Evolutionary conservation across 2,329 filamentous ascomycete species (phyloP).

Genomic region (Exophiala sp.): DNA sequence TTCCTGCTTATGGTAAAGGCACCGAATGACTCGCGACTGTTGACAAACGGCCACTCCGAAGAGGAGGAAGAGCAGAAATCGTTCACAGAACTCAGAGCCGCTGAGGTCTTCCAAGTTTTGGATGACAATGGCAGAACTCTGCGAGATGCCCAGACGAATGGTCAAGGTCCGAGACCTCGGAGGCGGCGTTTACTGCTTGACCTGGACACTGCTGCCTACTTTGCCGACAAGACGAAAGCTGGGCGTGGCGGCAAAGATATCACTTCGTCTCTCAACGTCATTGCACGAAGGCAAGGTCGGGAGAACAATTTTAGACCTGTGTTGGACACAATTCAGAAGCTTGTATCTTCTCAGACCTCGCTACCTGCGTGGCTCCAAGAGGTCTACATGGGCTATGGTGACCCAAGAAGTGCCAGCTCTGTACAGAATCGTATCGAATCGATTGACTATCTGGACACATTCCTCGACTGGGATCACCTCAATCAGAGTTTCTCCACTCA

Average conservation of each 20-base stretch:
- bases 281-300: slow-evolving; percentile 75
- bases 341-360: slow-evolving; percentile 79
- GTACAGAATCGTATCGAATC: slow-evolving; percentile 72
- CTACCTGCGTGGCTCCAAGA: slow-evolving; percentile 92
- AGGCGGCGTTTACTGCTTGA: slow-evolving; percentile 72
- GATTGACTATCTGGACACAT: slow-evolving; percentile 90
- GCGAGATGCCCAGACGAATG: slow-evolving; percentile 64
- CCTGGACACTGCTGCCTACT: slow-evolving; percentile 74
- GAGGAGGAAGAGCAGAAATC: slow-evolving; percentile 61
- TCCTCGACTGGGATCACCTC: slow-evolving; percentile 92
- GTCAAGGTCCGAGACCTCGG: slow-evolving; percentile 55
- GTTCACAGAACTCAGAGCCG: slow-evolving; percentile 63
- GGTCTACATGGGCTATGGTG: slow-evolving; percentile 95
- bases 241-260: slow-evolving; percentile 69
- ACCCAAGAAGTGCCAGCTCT: slow-evolving; percentile 79
- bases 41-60: slow-evolving; percentile 52
- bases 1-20: slow-evolving; percentile 78
- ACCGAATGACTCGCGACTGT: slow-evolving; percentile 39
- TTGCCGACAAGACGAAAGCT: slow-evolving; percentile 66
- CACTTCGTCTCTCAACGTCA: slow-evolving; percentile 79
- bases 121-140: slow-evolving; percentile 78
- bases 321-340: slow-evolving; percentile 81
- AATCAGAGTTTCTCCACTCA: slow-evolving; percentile 85
- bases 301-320: slow-evolving; percentile 98
- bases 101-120: slow-evolving; percentile 78